Evolutionary conservation across 2,329 filamentous ascomycete genomes (phyloP).

Genomic region (Chaetothyriales sp.): DNA sequence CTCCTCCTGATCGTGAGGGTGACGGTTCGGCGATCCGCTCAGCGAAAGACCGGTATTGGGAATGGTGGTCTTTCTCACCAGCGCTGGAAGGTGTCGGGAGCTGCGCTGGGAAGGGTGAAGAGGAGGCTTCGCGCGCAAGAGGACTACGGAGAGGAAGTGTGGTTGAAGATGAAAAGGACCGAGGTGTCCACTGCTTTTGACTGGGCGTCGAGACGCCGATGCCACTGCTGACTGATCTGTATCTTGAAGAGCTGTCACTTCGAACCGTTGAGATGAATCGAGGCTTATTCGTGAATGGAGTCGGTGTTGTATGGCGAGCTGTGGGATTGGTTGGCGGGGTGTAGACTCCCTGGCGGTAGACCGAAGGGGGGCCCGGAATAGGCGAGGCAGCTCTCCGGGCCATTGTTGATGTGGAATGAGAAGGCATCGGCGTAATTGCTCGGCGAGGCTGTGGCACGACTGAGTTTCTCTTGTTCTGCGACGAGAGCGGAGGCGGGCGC

Average conservation of each 20-base stretch:
- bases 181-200: slow-evolving; percentile 16
- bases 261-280: slow-evolving; percentile 60
- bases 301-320: slow-evolving; percentile 31
- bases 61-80: slow-evolving; percentile 5
- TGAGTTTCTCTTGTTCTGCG: slow-evolving; percentile 12
- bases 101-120: slow-evolving; percentile 23
- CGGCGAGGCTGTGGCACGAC: slow-evolving; percentile 11
- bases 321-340: slow-evolving; percentile 27
- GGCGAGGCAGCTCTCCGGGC: slow-evolving; percentile 12
- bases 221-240: slow-evolving; percentile 10
- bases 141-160: slow-evolving; percentile 28
- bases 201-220: slow-evolving; percentile 3
- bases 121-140: slow-evolving; percentile 28
- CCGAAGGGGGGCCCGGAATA: slow-evolving; percentile 15
- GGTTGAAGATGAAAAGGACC: slow-evolving; percentile 23
- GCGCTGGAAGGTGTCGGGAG: slow-evolving; percentile 4
- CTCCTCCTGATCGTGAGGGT: slow-evolving; percentile 7
- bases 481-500: slow-evolving; percentile 15
- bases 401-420: neutral
- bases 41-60: slow-evolving; percentile 15
- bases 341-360: slow-evolving; percentile 17
- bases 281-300: slow-evolving; percentile 41
- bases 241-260: slow-evolving; percentile 31
- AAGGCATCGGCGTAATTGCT: slow-evolving; percentile 15
- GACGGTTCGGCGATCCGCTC: slow-evolving; percentile 14